phyloP scores from a whole-genome alignment of 768 basidiomycete species.

The Tylopilus plumbeoviolaceoides region DNA sequence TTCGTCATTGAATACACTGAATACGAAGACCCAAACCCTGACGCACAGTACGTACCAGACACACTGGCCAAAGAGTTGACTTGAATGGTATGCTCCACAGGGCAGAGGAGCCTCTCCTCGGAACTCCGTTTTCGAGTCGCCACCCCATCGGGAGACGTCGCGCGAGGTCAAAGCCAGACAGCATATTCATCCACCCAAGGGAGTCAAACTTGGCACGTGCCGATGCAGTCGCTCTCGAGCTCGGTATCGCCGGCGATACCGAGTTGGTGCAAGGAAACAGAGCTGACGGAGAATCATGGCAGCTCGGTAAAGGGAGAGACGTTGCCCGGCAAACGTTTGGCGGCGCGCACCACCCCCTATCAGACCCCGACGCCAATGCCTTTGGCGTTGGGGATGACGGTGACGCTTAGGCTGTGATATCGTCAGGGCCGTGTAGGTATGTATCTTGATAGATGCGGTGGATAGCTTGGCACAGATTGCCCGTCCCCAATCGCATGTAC shows the following conservation, averaged over 20 bases:
- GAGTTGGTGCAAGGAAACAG: constrained; percentile 41
- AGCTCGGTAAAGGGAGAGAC: constrained; percentile 47
- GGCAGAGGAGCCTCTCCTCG: constrained; percentile 24
- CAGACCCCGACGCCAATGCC: constrained; percentile 1
- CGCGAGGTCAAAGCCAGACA: constrained; percentile 52
- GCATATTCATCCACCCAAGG: constrained; percentile 59
- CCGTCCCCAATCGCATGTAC: neutral
- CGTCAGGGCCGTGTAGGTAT: neutral
- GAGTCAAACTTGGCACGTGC: constrained; percentile 65
- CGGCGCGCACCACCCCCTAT: constrained; percentile 4
- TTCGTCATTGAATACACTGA: constrained; percentile 44
- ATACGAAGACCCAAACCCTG: constrained; percentile 13
- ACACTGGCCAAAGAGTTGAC: neutral
- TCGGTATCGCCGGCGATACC: constrained; percentile 48
- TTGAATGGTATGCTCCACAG: constrained; percentile 7
- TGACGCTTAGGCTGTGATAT: neutral
- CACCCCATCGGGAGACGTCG: constrained; percentile 32
- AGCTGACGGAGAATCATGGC: constrained; percentile 44
- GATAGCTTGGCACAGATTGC: neutral
- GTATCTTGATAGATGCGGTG: neutral
- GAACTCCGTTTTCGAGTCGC: constrained; percentile 2
- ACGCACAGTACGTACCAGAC: constrained; percentile 19
- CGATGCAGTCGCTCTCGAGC: constrained; percentile 53
- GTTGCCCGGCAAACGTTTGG: constrained; percentile 45
- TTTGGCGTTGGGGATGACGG: constrained; percentile 16